Base-by-base conservation (phyloP, 441 rosid species). In the Gossypium schwendimanii region DNA sequence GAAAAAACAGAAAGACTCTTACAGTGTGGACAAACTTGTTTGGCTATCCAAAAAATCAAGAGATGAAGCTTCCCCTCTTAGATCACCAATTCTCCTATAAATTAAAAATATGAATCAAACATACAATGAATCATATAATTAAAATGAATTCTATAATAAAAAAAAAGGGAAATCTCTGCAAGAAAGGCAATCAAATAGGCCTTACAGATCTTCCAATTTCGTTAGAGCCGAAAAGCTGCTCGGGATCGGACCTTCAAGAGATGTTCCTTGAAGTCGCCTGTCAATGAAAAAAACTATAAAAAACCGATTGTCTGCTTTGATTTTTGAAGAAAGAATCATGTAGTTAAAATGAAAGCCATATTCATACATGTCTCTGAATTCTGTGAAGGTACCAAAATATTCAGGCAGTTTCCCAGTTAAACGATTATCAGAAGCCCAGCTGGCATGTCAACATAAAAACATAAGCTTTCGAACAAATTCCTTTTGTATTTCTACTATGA, bases 341-440 rank as follows among this genome's bases (percentile, higher is more conserved):
- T 12, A 72, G 57, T 12, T 12, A n/a, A 64, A 72, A 66, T n/a
- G 58, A 59, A 68, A 64, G 21, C 49, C 68, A 66, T 60, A 57
- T 63, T 73, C 81, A 0, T 81, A 87, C 91, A 87, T 75, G 79
- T 72, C 83, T 58, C 28, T 74, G 67, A 87, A 84, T 63, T 80
- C 81, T 12, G 80, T 76, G 45, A 85, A 71, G 31, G 82, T 77
- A 49, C 85, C 89, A 1, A 87, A 62, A 67, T 75, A 85, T 26
- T 81, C 86, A 11, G 91, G 88, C 61, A 84, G 60, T 81, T 75
- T 81, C 69, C 88, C 87, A 0, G 83, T 83, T 62, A 88, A 83
- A 41, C 2, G 79, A 73, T 87, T 87, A 75, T 87, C 88, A 28
- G 91, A 87, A 55, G 89, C 89, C 89, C 91, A 84, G 14, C 92